A percentile compares a stretch with the other conserved stretches of the same genome.
These are phyloP conservation scores for Botrytis cinerea DNA, from an alignment of 2,329 filamentous ascomycete genomes.

Conservation along the genomic window DNA sequence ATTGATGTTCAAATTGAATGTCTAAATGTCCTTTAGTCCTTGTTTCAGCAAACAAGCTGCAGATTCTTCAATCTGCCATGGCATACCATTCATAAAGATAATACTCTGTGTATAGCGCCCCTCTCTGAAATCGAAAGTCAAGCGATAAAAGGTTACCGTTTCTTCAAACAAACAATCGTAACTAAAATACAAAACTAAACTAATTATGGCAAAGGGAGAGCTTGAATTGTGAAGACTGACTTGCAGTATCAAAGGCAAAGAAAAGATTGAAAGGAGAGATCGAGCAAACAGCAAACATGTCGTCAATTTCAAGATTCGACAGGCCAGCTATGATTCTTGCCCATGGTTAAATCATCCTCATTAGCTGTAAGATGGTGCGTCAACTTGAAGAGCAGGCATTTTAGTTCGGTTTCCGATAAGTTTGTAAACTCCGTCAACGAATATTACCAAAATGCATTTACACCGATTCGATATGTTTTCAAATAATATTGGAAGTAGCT, in stretches of 20 bases:
- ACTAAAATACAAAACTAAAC: neutral
- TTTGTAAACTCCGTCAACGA: too few relatives aligned
- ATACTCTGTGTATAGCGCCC: neutral
- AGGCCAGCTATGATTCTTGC: neutral
- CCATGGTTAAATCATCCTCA: too few relatives aligned
- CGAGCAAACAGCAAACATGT: neutral
- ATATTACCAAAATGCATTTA: neutral
- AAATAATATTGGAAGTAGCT: neutral
- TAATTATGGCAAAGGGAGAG: neutral
- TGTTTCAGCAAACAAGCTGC: neutral
- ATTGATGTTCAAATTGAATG: neutral
- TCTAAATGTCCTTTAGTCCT: neutral
- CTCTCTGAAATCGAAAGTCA: neutral
- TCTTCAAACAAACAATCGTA: neutral
- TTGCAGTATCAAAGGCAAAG: neutral
- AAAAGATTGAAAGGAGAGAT: neutral
- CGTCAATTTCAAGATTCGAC: neutral
- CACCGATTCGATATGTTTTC: neutral
- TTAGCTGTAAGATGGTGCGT: too few relatives aligned
- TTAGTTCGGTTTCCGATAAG: too few relatives aligned
- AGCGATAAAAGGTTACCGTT: neutral
- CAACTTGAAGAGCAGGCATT: too few relatives aligned
- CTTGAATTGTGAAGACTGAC: neutral
- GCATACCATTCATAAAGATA: neutral
- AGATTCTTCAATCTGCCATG: neutral